Conservation (phyloP, 2,329 filamentous ascomycete genomes). For the Sarocladiaceae sp. region DNA sequence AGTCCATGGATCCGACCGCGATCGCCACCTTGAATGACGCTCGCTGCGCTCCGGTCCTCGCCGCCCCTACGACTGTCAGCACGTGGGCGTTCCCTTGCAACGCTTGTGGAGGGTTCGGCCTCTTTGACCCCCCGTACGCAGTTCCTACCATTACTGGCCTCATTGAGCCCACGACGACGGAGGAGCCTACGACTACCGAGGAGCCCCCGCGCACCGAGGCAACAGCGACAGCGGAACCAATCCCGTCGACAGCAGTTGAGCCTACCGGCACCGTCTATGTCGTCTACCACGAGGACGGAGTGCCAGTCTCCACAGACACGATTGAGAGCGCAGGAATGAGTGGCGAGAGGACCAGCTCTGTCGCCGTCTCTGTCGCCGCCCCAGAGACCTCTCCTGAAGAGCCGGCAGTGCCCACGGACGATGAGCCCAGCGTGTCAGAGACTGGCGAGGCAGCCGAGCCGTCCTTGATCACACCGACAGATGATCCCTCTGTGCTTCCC, state of each 20-base stretch:
- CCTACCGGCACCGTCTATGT: constrained; percentile 3
- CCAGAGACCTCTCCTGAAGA: neutral
- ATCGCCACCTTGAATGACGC: constrained; percentile 3
- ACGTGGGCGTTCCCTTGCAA: constrained; percentile 5
- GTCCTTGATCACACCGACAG: neutral
- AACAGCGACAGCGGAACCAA: too few relatives aligned
- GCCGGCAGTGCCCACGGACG: neutral
- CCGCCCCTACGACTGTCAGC: constrained; percentile 5
- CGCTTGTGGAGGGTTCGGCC: neutral
- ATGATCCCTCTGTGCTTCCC: neutral
- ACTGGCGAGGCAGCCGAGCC: neutral
- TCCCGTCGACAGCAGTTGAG: neutral
- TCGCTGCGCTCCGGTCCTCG: constrained; percentile 2
- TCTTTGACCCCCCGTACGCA: constrained; percentile 4
- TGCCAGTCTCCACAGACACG: constrained; percentile 1
- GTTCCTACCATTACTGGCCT: constrained; percentile 1
- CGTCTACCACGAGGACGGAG: neutral
- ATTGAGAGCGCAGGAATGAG: neutral
- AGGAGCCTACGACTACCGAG: neutral
- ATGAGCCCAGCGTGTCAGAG: neutral
- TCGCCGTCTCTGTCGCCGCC: neutral
- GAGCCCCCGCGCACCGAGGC: too few relatives aligned
- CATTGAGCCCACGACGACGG: constrained; percentile 6
- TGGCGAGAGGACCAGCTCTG: neutral
- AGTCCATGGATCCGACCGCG: constrained; percentile 3